phyloP scores from a whole-genome alignment of 2,329 filamentous ascomycete genomes.

The Penicillium sp. region DNA sequence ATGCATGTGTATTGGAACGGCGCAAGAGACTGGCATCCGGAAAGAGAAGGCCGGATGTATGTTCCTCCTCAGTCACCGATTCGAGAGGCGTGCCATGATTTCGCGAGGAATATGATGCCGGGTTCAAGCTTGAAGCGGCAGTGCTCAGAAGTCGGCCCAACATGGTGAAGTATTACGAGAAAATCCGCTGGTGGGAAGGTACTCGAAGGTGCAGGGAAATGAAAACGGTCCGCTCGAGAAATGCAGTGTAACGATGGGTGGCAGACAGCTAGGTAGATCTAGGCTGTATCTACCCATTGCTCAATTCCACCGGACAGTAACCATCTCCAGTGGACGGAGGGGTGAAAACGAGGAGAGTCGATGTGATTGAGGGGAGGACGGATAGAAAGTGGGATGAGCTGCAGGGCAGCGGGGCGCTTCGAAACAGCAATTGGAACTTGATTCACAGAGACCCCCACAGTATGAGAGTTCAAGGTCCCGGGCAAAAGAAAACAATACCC shows the following conservation, averaged over 20 bases:
- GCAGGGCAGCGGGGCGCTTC: slow-evolving; percentile 22
- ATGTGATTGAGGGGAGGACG: slow-evolving; percentile 15
- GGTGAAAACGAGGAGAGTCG: slow-evolving; percentile 10
- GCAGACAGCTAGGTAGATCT: slow-evolving; percentile 31
- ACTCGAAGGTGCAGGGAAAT: slow-evolving; percentile 14
- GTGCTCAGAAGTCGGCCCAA: slow-evolving; percentile 45
- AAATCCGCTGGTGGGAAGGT: slow-evolving; percentile 13
- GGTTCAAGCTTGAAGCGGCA: slow-evolving; percentile 45
- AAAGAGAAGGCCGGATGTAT: slow-evolving; percentile 49
- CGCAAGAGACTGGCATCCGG: slow-evolving; percentile 46
- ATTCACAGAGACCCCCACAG: slow-evolving; percentile 16
- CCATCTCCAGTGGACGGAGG: slow-evolving; percentile 26
- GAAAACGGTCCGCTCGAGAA: slow-evolving; percentile 14
- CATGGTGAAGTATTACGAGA: slow-evolving; percentile 33
- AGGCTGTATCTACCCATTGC: slow-evolving; percentile 36
- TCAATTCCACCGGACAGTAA: slow-evolving; percentile 28
- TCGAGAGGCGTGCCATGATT: slow-evolving; percentile 41
- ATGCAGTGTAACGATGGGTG: slow-evolving; percentile 26
- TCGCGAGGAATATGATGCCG: slow-evolving; percentile 39
- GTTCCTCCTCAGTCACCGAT: slow-evolving; percentile 50
- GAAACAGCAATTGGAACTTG: slow-evolving; percentile 18
- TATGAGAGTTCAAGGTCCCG: not conserved
- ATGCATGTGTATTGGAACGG: slow-evolving; percentile 42
- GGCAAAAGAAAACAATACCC: slow-evolving; percentile 8
- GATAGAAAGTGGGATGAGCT: slow-evolving; percentile 26